Conservation (phyloP, 225 moss, liverwort and hornwort species). For the Polytrichum formosum region DNA sequence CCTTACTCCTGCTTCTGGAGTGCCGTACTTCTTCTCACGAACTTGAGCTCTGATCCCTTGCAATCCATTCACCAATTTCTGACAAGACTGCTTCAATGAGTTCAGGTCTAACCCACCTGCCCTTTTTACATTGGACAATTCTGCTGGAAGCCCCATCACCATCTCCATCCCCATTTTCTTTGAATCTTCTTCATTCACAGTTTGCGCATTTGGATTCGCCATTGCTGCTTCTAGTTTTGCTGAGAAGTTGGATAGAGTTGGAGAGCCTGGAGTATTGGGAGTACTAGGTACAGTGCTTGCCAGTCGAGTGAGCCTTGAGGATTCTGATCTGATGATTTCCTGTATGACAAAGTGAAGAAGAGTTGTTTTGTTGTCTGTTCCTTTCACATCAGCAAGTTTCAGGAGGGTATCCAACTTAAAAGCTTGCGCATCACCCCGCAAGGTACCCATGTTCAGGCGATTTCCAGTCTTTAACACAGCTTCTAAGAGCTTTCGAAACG, state of each 20-base stretch:
- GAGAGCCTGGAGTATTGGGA: conserved; percentile 26
- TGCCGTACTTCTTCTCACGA: conserved; percentile 49
- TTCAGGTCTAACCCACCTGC: conserved; percentile 67
- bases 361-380: conserved; percentile 72
- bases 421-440: conserved; percentile 34
- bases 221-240: conserved; percentile 56
- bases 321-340: conserved; percentile 69
- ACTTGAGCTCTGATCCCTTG: conserved; percentile 39
- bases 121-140: conserved; percentile 65
- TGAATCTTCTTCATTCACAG: conserved; percentile 21
- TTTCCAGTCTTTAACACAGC: conserved; percentile 28
- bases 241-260: conserved; percentile 20
- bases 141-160: conserved; percentile 56
- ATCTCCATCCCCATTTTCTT: conserved; percentile 65
- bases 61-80: conserved; percentile 58
- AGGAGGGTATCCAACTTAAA: conserved; percentile 36
- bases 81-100: conserved; percentile 42
- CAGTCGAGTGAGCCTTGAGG: conserved; percentile 35
- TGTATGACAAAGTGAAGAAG: conserved; percentile 81
- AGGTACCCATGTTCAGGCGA: conserved; percentile 37
- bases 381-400: conserved; percentile 63
- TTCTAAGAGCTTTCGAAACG: conserved; percentile 36
- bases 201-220: conserved; percentile 30
- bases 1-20: conserved; percentile 33
- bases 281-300: conserved; percentile 28